A percentile compares a stretch with the other conserved stretches of the same genome.
These are phyloP conservation scores for Dactylellina leptospora DNA, from an alignment of 2,329 filamentous ascomycete genomes.

Conservation along the genomic window DNA sequence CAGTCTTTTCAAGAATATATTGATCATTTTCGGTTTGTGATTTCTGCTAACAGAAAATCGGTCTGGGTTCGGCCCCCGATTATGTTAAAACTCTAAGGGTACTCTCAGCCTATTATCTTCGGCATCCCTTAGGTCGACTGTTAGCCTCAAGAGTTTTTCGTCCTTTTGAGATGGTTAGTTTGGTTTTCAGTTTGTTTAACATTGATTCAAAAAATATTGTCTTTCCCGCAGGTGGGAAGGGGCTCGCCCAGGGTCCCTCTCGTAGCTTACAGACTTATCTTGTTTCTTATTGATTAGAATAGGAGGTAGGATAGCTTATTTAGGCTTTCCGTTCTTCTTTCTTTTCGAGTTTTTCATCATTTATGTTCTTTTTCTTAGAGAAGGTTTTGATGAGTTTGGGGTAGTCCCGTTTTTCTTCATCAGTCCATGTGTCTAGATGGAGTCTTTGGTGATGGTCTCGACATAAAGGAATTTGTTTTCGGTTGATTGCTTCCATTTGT, in stretches of 20 bases:
- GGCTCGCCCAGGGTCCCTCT: not conserved
- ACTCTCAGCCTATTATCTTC: not conserved
- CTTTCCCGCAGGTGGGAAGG: not conserved
- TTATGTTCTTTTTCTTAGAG: not conserved
- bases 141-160: not conserved
- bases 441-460: not conserved
- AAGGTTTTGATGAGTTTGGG: not conserved
- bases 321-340: no score
- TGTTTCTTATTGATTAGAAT: not conserved
- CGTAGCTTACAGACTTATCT: not conserved
- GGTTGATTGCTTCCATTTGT: not conserved
- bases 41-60: not conserved
- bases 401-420: not conserved
- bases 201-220: not conserved
- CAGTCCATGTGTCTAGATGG: not conserved
- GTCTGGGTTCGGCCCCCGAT: not conserved
- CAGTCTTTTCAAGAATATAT: not conserved
- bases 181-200: no score
- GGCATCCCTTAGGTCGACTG: not conserved
- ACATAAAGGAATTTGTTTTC: not conserved
- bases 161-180: not conserved
- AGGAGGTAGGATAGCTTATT: no score
- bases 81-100: not conserved
- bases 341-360: not conserved
- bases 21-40: not conserved